Evolutionary conservation across 495 filamentous ascomycete species (phyloP), one percentile per base, ranked within the genome.

Genomic region (Pyrenopolyporus hunteri): DNA sequence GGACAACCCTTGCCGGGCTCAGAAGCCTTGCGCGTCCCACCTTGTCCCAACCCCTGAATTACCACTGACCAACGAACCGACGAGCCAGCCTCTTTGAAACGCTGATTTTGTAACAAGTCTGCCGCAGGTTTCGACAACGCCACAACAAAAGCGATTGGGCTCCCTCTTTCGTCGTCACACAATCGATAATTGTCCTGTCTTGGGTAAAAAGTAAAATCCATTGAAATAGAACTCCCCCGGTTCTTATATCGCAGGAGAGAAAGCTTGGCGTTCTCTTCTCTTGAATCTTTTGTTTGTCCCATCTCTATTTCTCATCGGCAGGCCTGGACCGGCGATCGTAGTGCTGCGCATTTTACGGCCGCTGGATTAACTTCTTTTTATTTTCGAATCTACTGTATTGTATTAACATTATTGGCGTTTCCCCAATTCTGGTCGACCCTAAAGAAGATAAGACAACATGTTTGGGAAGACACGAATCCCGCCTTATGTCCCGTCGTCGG

Each of bases 231-330:
- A 4, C 40, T 47, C 39, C 25, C 62, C 55, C n/a, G 14, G 37
- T 45, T 31, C 56, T 56, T 35, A 56, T 33, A 31, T 16, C 22
- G 10, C 19, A 14, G 35, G 35, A 46, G 20, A 52, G 45, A 68
- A 64, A 47, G 60, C 60, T 68, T 63, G 57, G 65, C 56, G 39
- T 60, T 59, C 19, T n/a, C 35, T 53, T 64, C 57, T 57, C 16
- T 42, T 49, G 35, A 32, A 14, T 35, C 42, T 13, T 26, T 46
- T 45, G 29, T 51, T 37, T 25, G 8, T 46, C 29, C n/a, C 17
- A 0, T 40, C 40, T 42, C 13, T 44, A 33, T 29, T 50, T 35
- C 16, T 56, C 37, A 14, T 47, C 33, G 54, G 54, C 60, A 46
- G 52, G 39, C 33, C 39, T 51, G 28, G 33, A 53, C 48, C 28